Conservation (phyloP, 225 moss, liverwort and hornwort genomes). For the Pleurozium schreberi region DNA sequence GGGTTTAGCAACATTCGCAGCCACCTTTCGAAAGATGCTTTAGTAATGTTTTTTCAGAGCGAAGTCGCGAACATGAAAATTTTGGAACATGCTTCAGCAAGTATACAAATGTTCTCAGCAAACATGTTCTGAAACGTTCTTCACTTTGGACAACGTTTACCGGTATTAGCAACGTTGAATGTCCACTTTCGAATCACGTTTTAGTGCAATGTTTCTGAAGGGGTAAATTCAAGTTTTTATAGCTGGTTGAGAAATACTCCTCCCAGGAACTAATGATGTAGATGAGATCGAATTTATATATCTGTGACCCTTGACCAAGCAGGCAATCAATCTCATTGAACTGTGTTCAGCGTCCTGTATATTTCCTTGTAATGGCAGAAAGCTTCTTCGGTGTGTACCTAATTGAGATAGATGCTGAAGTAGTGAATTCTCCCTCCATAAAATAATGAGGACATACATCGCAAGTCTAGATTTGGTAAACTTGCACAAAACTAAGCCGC, state of each 20-base stretch:
- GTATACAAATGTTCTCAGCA: neutral
- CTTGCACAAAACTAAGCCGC: neutral
- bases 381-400: neutral
- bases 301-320: neutral
- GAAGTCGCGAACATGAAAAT: neutral
- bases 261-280: neutral
- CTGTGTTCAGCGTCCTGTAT: neutral
- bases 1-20: neutral
- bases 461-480: neutral
- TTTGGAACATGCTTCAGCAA: neutral
- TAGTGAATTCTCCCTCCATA: too few species aligned
- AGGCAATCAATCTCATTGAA: neutral
- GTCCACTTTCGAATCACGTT: neutral
- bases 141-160: neutral
- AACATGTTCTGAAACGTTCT: too few species aligned
- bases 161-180: neutral
- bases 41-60: neutral
- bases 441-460: neutral
- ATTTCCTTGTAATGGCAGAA: neutral
- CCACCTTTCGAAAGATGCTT: neutral
- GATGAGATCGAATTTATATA: neutral
- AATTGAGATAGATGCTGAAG: neutral
- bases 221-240: neutral
- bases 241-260: neutral
- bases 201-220: neutral